These are phyloP conservation scores for Chytridiales sp. DNA, from an alignment of 371 early-diverging fungal genomes.

Conservation along the genomic window DNA sequence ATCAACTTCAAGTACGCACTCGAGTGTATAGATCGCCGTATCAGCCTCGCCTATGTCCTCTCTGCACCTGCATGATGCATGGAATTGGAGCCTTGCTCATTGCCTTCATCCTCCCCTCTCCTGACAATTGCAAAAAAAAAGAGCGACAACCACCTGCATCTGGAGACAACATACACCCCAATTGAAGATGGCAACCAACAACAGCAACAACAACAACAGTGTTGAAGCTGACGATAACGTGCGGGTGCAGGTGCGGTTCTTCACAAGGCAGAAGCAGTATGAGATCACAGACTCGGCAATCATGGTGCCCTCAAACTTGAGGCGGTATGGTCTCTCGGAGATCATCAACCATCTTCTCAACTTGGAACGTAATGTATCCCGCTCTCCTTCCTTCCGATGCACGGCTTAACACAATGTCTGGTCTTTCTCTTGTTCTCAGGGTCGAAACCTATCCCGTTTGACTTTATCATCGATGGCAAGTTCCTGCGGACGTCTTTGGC, in stretches of 20 bases:
- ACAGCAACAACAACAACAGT: too few relatives aligned
- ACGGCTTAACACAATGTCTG: background rate
- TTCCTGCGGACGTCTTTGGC: conserved; percentile 76
- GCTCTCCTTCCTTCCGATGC: background rate
- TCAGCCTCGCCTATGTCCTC: too few relatives aligned
- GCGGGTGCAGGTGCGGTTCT: conserved; percentile 84
- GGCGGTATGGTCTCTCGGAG: conserved; percentile 86
- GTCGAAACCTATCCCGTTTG: conserved; percentile 83
- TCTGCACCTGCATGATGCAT: too few relatives aligned
- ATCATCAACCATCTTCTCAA: conserved; percentile 84
- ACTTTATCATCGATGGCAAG: conserved; percentile 87
- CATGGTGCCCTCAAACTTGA: conserved; percentile 73
- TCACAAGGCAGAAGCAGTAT: conserved; percentile 70
- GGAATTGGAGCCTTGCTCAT: too few relatives aligned
- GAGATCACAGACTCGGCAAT: conserved; percentile 79
- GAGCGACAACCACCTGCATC: too few relatives aligned
- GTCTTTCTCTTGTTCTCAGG: background rate
- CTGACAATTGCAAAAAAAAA: too few relatives aligned
- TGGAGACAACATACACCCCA: too few relatives aligned
- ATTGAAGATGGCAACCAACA: too few relatives aligned
- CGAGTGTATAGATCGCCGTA: too few relatives aligned
- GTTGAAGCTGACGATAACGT: too few relatives aligned
- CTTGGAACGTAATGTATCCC: conserved; percentile 20
- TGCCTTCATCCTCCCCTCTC: too few relatives aligned
- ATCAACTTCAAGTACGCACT: too few relatives aligned